phyloP scores from a whole-genome alignment of 2,329 filamentous ascomycete species.

The Orbilia brochopaga region DNA sequence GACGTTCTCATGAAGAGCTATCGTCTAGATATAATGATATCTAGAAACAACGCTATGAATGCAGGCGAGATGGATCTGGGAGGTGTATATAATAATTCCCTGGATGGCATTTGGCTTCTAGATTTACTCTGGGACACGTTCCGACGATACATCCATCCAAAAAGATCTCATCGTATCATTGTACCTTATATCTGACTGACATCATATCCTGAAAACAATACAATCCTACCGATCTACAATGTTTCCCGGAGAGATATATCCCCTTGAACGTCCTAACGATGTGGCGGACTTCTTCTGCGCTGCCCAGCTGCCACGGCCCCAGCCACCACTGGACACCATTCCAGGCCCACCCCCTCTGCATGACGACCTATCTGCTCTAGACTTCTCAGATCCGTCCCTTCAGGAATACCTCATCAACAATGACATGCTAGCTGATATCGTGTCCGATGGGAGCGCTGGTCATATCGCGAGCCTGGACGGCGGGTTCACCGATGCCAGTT shows the following conservation, averaged over 20 bases:
- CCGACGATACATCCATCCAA: no score
- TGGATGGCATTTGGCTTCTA: no score
- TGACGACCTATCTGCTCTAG: constrained; percentile 21
- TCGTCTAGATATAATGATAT: no score
- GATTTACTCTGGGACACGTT: no score
- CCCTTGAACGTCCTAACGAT: constrained; percentile 10
- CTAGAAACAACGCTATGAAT: no score
- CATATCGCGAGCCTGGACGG: not conserved
- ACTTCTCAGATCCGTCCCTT: constrained; percentile 36
- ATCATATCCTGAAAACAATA: not conserved
- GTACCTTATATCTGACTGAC: no score
- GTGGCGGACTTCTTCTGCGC: constrained; percentile 18
- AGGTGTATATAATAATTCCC: no score
- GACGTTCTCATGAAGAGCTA: no score
- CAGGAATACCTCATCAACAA: constrained; percentile 46
- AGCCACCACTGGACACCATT: constrained; percentile 1
- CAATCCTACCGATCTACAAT: constrained; percentile 1
- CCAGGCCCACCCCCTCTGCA: not conserved
- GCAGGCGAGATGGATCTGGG: no score
- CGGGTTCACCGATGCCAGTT: not conserved
- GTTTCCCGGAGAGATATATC: not conserved
- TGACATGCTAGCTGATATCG: constrained; percentile 15
- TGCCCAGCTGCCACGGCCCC: constrained; percentile 5
- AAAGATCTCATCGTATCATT: no score
- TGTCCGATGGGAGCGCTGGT: not conserved